Evolutionary conservation across 768 basidiomycete species (phyloP).

Genomic region (Serendipita sp.): DNA sequence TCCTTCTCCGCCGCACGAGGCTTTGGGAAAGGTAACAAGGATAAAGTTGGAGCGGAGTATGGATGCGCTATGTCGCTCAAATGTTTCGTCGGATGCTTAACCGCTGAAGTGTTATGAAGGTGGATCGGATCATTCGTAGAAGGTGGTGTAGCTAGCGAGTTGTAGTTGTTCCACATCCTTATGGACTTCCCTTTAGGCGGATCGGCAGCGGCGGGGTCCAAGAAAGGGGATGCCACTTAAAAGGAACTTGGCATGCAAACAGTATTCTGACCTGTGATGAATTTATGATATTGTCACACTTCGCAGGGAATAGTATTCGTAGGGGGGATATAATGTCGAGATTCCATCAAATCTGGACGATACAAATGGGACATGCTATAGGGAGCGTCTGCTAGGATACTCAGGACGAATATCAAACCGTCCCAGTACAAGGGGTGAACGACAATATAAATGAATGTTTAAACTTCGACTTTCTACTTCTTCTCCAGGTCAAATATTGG

Average conservation of each 20-base stretch:
- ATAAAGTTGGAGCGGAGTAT: slow-evolving; percentile 1
- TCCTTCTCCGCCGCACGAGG: neutral
- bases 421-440: too few species aligned
- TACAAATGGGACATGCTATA: too few species aligned
- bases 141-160: neutral
- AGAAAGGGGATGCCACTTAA: neutral
- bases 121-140: neutral
- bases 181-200: too few species aligned
- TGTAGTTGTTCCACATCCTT: neutral
- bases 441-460: too few species aligned
- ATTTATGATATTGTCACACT: too few species aligned
- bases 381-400: too few species aligned
- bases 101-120: neutral
- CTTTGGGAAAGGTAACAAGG: neutral
- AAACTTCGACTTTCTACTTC: too few species aligned
- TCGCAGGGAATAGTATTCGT: too few species aligned
- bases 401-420: too few species aligned
- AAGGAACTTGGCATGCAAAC: neutral
- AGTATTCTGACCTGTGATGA: too few species aligned
- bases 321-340: too few species aligned
- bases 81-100: neutral
- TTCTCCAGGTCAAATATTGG: neutral
- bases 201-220: neutral
- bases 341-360: too few species aligned
- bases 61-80: neutral